These are phyloP conservation scores for Leccinum subrobustum DNA, from an alignment of 1,284 basidiomycete species.

Conservation along the genomic window DNA sequence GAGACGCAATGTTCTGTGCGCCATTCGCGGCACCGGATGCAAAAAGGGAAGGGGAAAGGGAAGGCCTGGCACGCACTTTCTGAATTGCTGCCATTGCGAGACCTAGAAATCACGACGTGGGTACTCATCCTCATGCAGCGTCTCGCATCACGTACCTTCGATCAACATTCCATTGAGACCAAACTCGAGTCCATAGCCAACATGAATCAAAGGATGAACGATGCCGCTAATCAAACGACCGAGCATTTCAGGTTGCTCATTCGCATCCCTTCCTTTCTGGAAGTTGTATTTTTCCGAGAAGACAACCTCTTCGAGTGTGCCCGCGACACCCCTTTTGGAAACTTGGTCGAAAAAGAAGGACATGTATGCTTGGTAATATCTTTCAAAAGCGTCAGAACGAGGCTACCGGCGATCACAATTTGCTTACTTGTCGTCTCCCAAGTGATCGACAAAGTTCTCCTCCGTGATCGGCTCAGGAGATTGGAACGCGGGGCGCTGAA, in stretches of 20 bases:
- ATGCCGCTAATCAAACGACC: constrained; percentile 27
- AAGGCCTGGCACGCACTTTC: constrained; percentile 3
- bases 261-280: constrained; percentile 14
- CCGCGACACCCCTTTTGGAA: constrained; percentile 40
- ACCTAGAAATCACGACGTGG: constrained; percentile 17
- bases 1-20: not conserved
- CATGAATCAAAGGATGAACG: constrained; percentile 31
- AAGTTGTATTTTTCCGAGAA: constrained; percentile 56
- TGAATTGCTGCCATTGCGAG: constrained; percentile 27
- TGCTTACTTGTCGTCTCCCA: constrained; percentile 41
- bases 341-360: constrained; percentile 53
- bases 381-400: constrained; percentile 21
- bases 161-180: constrained; percentile 31
- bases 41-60: constrained; percentile 24
- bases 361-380: constrained; percentile 59
- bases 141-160: constrained; percentile 24
- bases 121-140: not conserved
- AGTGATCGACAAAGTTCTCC: constrained; percentile 43
- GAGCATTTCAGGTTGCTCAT: constrained; percentile 25
- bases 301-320: constrained; percentile 53
- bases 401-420: not conserved
- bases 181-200: constrained; percentile 32
- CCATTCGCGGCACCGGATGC: not conserved
- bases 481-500: constrained; percentile 34
- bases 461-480: constrained; percentile 40